Evolutionary conservation across 129 eudicot species (phyloP).

Genomic region (Gnaphalium uliginosum): DNA sequence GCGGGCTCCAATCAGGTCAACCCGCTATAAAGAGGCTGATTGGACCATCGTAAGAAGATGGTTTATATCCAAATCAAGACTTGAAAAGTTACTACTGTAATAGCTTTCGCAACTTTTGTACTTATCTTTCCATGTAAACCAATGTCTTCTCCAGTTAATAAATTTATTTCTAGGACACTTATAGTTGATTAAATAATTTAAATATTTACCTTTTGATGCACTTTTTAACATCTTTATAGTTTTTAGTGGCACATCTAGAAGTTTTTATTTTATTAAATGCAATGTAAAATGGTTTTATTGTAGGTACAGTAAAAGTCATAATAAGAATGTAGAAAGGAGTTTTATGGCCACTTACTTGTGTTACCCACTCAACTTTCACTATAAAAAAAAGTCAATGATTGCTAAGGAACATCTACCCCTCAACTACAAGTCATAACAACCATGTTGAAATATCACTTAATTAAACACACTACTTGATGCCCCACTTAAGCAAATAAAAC

Average conservation of each 20-base stretch:
- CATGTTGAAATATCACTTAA: conserved; percentile 35
- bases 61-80: no score
- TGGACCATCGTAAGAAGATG: no score
- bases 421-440: conserved; percentile 32
- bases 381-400: conserved; percentile 36
- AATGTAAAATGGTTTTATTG: conserved; percentile 2
- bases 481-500: conserved; percentile 27
- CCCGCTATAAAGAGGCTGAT: no score
- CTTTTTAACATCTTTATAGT: no score
- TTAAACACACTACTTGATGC: conserved; percentile 11
- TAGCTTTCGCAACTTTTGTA: no score
- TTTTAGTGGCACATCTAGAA: not conserved
- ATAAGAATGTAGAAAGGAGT: conserved; percentile 34
- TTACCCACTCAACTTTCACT: conserved; percentile 39
- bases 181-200: no score
- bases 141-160: no score
- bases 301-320: conserved; percentile 38
- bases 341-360: conserved; percentile 37
- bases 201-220: no score
- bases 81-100: no score
- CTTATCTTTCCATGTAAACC: no score
- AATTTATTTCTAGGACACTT: no score
- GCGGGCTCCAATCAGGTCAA: no score
- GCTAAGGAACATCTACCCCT: conserved; percentile 33
- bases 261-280: not conserved